Evolutionary conservation across 352 stramenopile species (phyloP).

Genomic region (Globisporangium canariense): DNA sequence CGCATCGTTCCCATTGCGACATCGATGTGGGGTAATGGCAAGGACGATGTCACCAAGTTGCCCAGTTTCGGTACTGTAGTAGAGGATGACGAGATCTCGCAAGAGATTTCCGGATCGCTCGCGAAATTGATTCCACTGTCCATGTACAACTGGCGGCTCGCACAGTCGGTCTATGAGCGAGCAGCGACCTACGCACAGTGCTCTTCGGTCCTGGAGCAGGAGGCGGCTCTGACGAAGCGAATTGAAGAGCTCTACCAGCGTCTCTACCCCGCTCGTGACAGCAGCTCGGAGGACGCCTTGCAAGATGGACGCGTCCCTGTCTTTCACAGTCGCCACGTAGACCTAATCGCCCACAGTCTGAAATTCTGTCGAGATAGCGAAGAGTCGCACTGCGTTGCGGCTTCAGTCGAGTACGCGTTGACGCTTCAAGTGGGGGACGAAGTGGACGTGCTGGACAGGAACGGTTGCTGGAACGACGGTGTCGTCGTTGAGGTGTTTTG

Average conservation of each 20-base stretch:
- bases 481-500: conserved; percentile 60
- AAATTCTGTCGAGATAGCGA: conserved; percentile 18
- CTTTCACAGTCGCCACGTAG: conserved; percentile 35
- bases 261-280: conserved; percentile 31
- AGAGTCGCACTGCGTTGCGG: conserved; percentile 34
- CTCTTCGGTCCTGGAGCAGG: conserved; percentile 41
- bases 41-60: conserved; percentile 18
- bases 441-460: conserved; percentile 76
- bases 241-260: conserved; percentile 62
- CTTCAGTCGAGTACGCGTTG: conserved; percentile 69
- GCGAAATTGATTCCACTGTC: conserved; percentile 56
- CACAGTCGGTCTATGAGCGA: conserved; percentile 59
- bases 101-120: conserved; percentile 43
- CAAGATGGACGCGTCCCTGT: conserved; percentile 15
- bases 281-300: conserved; percentile 10
- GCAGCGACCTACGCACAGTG: conserved; percentile 51
- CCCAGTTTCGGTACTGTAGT: conserved; percentile 48
- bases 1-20: conserved; percentile 7
- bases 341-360: conserved; percentile 55
- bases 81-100: conserved; percentile 79
- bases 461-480: conserved; percentile 79
- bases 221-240: conserved; percentile 32
- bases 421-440: conserved; percentile 52
- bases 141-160: conserved; percentile 65
- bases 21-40: conserved; percentile 16